These are phyloP conservation scores for Salix koriyanagi DNA, from an alignment of 345 rosid genomes.

Conservation along the genomic window DNA sequence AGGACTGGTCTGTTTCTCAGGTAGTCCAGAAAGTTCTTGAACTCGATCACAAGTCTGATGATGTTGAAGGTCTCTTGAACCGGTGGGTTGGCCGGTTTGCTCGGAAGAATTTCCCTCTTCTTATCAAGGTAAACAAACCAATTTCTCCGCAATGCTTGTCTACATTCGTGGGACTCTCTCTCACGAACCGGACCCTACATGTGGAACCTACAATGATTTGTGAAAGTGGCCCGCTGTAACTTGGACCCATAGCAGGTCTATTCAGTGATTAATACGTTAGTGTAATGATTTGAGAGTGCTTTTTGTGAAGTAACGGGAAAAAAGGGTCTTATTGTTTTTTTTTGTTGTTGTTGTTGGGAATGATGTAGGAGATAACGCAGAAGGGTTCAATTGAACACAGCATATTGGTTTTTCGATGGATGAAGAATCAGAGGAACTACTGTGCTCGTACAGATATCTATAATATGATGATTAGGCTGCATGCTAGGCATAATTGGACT, in stretches of 20 bases:
- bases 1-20: slow-evolving; percentile 78
- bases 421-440: slow-evolving; percentile 78
- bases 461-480: slow-evolving; percentile 85
- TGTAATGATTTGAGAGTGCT: no score
- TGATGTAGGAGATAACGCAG: slow-evolving; percentile 62
- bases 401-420: slow-evolving; percentile 60
- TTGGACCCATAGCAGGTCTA: no score
- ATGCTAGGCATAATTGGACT: slow-evolving; percentile 62
- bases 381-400: slow-evolving; percentile 71
- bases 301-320: not conserved
- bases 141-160: not conserved
- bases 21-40: slow-evolving; percentile 51
- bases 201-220: no score
- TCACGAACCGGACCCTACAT: not conserved
- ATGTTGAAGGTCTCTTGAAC: slow-evolving; percentile 59
- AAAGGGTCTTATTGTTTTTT: not conserved
- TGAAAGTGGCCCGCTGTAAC: no score
- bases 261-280: no score
- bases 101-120: slow-evolving; percentile 66
- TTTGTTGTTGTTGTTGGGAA: not conserved
- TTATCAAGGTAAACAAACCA: slow-evolving; percentile 44
- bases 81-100: slow-evolving; percentile 87
- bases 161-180: not conserved
- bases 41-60: slow-evolving; percentile 47
- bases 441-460: slow-evolving; percentile 77